Evolutionary conservation across 768 basidiomycete species (phyloP).

Genomic region (Lentinula lateritia): DNA sequence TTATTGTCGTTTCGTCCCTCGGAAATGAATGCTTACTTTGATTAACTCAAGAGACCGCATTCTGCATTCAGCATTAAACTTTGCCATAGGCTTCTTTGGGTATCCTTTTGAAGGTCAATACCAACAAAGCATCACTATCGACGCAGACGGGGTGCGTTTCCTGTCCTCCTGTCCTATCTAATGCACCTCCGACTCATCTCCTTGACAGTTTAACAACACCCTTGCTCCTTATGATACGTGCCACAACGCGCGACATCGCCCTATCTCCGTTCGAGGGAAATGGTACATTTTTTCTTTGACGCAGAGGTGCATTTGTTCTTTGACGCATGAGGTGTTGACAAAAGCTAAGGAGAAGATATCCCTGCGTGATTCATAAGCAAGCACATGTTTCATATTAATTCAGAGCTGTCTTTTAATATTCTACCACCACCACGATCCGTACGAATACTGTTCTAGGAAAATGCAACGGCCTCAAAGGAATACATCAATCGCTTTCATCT

Average conservation of each 20-base stretch:
- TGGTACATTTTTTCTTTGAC: too few relatives aligned
- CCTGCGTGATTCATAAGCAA: too few relatives aligned
- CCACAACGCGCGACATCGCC: slow-evolving; percentile 45
- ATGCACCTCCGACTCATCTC: slow-evolving; percentile 11
- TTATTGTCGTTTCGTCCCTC: background rate
- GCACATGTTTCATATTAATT: too few relatives aligned
- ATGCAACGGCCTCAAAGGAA: too few relatives aligned
- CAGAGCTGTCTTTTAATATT: too few relatives aligned
- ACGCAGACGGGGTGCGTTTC: slow-evolving; percentile 46
- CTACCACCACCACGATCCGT: too few relatives aligned
- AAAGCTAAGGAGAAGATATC: too few relatives aligned
- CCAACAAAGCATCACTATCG: slow-evolving; percentile 73
- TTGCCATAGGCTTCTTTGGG: slow-evolving; percentile 73
- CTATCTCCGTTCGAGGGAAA: slow-evolving; percentile 51
- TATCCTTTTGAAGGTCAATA: slow-evolving; percentile 69
- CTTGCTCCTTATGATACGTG: slow-evolving; percentile 82
- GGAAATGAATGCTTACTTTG: background rate
- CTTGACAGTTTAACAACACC: slow-evolving; percentile 69
- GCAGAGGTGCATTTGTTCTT: too few relatives aligned
- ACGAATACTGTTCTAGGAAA: too few relatives aligned
- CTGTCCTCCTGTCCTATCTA: background rate
- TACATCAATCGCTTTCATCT: too few relatives aligned
- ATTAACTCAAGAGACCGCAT: slow-evolving; percentile 55
- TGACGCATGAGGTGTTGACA: too few relatives aligned
- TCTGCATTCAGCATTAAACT: slow-evolving; percentile 59